Percentiles rank a stretch among this genome's conserved stretches.
Evolutionary conservation across 1,284 basidiomycete genomes (phyloP).

Genomic region (Trichosporon ovoides): DNA sequence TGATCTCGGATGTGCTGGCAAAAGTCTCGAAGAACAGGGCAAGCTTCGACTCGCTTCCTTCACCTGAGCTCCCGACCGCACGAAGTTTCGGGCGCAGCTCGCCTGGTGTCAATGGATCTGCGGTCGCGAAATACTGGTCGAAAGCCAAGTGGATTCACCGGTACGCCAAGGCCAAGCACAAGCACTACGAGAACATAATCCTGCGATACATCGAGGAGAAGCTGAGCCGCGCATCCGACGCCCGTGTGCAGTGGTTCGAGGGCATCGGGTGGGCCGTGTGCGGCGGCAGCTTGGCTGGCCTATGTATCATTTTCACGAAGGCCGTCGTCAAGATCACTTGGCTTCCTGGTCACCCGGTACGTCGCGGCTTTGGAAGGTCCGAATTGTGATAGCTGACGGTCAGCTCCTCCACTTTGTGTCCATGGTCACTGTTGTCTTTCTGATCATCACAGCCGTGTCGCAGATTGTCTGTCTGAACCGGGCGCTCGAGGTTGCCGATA

Average conservation of each 20-base stretch:
- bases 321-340: slow-evolving; percentile 53
- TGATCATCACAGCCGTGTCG: slow-evolving; percentile 70
- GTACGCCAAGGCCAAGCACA: slow-evolving; percentile 49
- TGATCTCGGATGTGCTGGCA: slow-evolving; percentile 49
- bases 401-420: slow-evolving; percentile 70
- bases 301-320: slow-evolving; percentile 85
- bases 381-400: not conserved
- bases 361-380: not conserved
- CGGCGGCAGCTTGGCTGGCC: slow-evolving; percentile 77
- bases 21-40: slow-evolving; percentile 40
- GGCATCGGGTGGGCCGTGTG: slow-evolving; percentile 88
- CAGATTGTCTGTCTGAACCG: slow-evolving; percentile 89
- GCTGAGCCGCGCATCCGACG: slow-evolving; percentile 72
- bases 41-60: slow-evolving; percentile 53
- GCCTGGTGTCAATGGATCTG: slow-evolving; percentile 10
- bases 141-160: not conserved
- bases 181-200: slow-evolving; percentile 54
- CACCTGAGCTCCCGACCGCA: slow-evolving; percentile 30
- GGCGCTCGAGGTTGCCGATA: slow-evolving; percentile 60
- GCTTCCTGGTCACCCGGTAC: slow-evolving; percentile 42
- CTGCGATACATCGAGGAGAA: slow-evolving; percentile 64
- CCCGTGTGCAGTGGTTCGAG: slow-evolving; percentile 74
- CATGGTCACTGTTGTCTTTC: slow-evolving; percentile 74
- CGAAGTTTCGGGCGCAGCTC: slow-evolving; percentile 12
- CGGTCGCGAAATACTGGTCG: not conserved